Evolutionary conservation across 352 stramenopile genomes (phyloP).

Genomic region (Globisporangium cederbergense): DNA sequence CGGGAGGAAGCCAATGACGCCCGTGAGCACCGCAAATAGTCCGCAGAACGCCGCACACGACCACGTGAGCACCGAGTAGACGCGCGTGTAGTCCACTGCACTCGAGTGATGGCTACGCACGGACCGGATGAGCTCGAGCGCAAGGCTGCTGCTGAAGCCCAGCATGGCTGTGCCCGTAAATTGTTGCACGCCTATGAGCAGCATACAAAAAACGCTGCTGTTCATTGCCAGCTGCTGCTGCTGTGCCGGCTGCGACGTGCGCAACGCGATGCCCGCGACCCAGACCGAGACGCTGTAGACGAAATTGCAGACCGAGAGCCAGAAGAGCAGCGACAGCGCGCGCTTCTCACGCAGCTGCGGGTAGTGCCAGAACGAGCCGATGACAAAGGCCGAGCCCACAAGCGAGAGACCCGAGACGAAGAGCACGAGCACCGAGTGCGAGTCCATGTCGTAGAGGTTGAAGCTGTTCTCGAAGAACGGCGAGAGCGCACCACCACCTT

Average conservation of each 20-base stretch:
- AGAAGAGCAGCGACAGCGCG: constrained; percentile 61
- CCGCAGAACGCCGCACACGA: constrained; percentile 32
- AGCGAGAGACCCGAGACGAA: constrained; percentile 72
- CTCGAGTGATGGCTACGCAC: constrained; percentile 50
- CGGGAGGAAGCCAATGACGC: constrained; percentile 67
- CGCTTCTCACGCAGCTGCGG: constrained; percentile 46
- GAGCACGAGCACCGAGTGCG: constrained; percentile 66
- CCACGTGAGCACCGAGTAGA: constrained; percentile 64
- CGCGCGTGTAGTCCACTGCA: constrained; percentile 48
- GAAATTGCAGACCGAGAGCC: constrained; percentile 54
- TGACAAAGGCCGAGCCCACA: constrained; percentile 59
- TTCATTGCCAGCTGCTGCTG: constrained; percentile 21
- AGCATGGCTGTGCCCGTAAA: constrained; percentile 65
- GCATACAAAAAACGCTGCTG: constrained; percentile 41
- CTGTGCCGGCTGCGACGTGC: constrained; percentile 16
- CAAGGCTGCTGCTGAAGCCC: constrained; percentile 48
- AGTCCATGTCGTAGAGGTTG: constrained; percentile 72
- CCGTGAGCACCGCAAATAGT: constrained; percentile 46
- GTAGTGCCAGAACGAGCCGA: constrained; percentile 66
- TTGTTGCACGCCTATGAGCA: constrained; percentile 58
- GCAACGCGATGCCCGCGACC: constrained; percentile 36
- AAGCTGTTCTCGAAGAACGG: constrained; percentile 63
- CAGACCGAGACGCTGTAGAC: constrained; percentile 62
- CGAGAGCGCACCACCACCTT: constrained; percentile 10
- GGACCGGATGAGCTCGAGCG: constrained; percentile 62